Base-by-base conservation (phyloP, 2,329 filamentous ascomycete species). In the Purpureocillium lavendulum region DNA sequence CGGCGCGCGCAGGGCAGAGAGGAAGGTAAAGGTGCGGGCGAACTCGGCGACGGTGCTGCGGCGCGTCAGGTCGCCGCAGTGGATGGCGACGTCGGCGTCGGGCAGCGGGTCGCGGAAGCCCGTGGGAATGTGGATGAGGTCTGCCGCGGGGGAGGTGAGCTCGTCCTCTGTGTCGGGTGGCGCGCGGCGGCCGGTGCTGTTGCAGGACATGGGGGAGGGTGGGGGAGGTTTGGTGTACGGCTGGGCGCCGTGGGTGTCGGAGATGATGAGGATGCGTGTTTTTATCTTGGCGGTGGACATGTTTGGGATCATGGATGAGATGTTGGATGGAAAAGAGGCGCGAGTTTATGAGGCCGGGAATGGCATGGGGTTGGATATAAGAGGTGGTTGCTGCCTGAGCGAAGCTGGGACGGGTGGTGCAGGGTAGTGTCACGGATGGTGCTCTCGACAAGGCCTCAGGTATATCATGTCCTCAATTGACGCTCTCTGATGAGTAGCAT, bases 21-120 rank as follows among this genome's bases (percentile, higher is more conserved):
- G 55, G 30, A 68, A 51, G n/a, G 56, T 42, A 9, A 77, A 56
- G 0, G 69, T 60, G 0, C 49, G 48, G 10, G 47, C 50, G 32
- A 65, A 66, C 43, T 75, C 70, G 2, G 48, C 35, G 0, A 69
- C 37, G 8, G 57, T 59, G 3, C 65, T 69, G 7, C 54, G 53
- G 1, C 61, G 53, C 1, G 70, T 75, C 3, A 77, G 55, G 40
- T 76, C 70, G 33, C 73, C 73, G 44, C 71, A 75, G 56, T 74
- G 69, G 3, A 75, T 62, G 10, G 59, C 64, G 4, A 75, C 65
- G 43, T 78, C 73, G 24, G 60, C 62, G 13, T 56, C 48, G 3
- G 60, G 51, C 0, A 58, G 43, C 7, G 60, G 55, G 13, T 49
- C 39, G 28, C 56, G 52, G 45, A 49, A 62, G 32, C 54, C 58